Evolutionary conservation across 1,284 basidiomycete genomes (phyloP).

Genomic region (Trametes hirsuta): DNA sequence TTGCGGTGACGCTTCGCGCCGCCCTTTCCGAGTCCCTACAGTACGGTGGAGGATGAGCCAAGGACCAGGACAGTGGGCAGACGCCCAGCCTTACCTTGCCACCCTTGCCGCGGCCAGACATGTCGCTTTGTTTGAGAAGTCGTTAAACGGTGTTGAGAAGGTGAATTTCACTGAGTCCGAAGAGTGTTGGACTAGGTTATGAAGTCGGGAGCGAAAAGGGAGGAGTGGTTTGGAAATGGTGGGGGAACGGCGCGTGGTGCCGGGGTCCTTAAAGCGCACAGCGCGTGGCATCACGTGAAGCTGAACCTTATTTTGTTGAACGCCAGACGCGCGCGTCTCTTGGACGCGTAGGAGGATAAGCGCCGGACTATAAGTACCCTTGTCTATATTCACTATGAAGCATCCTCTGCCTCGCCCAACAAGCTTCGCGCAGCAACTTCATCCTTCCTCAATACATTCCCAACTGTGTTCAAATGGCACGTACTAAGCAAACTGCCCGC

Average conservation of each 20-base stretch:
- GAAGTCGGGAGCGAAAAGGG: not conserved
- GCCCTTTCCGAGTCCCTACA: conserved; percentile 50
- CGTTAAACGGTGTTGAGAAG: not conserved
- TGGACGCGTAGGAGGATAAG: not conserved
- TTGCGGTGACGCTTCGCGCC: conserved; percentile 67
- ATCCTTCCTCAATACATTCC: not conserved
- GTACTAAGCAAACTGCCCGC: conserved; percentile 82
- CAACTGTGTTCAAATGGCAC: conserved; percentile 41
- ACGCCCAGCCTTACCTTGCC: conserved; percentile 42
- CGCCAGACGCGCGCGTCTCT: not conserved
- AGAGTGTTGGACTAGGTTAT: not conserved
- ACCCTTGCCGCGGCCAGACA: conserved; percentile 72
- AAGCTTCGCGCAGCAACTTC: not conserved
- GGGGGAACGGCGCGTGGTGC: not conserved
- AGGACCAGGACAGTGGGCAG: not conserved
- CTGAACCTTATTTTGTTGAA: conserved; percentile 6
- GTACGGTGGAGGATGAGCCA: conserved; percentile 29
- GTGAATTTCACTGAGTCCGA: not conserved
- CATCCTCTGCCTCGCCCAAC: not conserved
- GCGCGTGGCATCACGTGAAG: conserved; percentile 2
- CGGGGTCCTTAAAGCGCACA: not conserved
- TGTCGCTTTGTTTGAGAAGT: conserved; percentile 31
- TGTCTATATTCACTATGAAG: not conserved
- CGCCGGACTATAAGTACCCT: not conserved
- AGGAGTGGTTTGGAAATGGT: not conserved